These are phyloP conservation scores for Xylariaceae sp. DNA, from an alignment of 2,329 filamentous ascomycete genomes.

Conservation along the genomic window DNA sequence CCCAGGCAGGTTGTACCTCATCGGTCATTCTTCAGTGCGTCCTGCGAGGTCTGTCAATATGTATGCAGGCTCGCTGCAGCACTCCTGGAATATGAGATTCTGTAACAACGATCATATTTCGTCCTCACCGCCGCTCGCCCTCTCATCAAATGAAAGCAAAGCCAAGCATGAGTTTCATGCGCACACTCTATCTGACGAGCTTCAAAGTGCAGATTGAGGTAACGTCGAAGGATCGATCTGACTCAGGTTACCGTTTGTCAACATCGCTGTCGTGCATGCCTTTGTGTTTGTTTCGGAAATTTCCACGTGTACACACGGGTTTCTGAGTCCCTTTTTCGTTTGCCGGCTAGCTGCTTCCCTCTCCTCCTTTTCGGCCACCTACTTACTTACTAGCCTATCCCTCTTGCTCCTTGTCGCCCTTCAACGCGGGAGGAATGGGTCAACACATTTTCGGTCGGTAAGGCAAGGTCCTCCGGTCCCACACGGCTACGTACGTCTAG, in stretches of 20 bases:
- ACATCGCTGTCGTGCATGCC: slow-evolving; percentile 10
- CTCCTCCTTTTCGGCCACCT: slow-evolving; percentile 1
- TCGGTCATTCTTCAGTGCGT: too few relatives aligned
- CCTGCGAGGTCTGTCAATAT: too few relatives aligned
- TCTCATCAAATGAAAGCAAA: neutral
- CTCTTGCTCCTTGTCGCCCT: slow-evolving; percentile 1
- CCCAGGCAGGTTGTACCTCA: too few relatives aligned
- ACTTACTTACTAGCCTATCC: neutral
- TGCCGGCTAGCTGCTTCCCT: neutral
- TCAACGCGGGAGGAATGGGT: neutral
- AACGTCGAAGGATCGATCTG: neutral
- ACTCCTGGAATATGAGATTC: neutral
- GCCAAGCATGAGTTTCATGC: too few relatives aligned
- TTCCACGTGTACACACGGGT: slow-evolving; percentile 16
- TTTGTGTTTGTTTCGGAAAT: slow-evolving; percentile 15
- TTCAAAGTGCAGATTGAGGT: neutral
- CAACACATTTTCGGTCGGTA: slow-evolving; percentile 8
- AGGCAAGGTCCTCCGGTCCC: neutral
- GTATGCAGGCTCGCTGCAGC: too few relatives aligned
- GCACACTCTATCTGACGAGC: neutral
- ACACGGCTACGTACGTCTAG: neutral
- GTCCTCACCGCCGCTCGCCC: too few relatives aligned
- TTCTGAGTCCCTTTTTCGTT: slow-evolving; percentile 3
- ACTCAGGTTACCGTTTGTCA: slow-evolving; percentile 5
- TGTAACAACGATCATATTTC: neutral